Base-by-base conservation (phyloP, 2,329 filamentous ascomycete species). In the Fusarium domesticum region DNA sequence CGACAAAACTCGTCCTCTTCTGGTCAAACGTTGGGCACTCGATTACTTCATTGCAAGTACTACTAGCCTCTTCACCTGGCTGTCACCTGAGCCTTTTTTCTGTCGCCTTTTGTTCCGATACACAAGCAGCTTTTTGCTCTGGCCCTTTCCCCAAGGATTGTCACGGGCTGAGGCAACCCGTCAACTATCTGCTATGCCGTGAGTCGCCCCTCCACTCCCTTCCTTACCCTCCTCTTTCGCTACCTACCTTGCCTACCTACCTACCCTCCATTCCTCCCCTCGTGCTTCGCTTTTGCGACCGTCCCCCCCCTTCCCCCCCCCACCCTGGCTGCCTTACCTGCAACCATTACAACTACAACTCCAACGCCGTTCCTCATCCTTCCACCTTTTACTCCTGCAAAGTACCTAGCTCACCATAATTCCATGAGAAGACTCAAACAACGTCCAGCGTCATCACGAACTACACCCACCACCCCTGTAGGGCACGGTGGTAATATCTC, bases 141-240 rank as follows among this genome's bases (percentile, higher is more conserved):
- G 70, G 64, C 71, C 64, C 62, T 71, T 67, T 70, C 58, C 58
- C 55, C 48, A 60, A 65, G 23, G 68, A 70, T 69, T 57, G 72
- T 75, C 67, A 72, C 62, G 69, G 68, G 73, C 66, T 62, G 67
- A 73, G 64, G 67, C 63, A 64, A 62, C 59, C 58, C 55, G 47
- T 54, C 53, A 57, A 57, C 53, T 59, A 53, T 65, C 61, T 67
- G 65, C 63, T 70, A 73, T 72, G 70, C 64, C 65, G 70, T 74
- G 61, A 70, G 71, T 71, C 49, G 49, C 57, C 44, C 52, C 34
- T n/a, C n/a, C n/a, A n/a, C 23, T 42, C 49, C 48, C 54, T 41
- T 44, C 50, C 35, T 47, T 47, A 47, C 39, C 38, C 39, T 51
- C 42, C 53, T 50, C 41, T 28, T 39, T 39, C 48, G 46, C 43